A percentile compares a stretch with the other conserved stretches of the same genome.
These are phyloP conservation scores for Orbilia blumenaviensis DNA, from an alignment of 2,329 filamentous ascomycete genomes.

Conservation along the genomic window DNA sequence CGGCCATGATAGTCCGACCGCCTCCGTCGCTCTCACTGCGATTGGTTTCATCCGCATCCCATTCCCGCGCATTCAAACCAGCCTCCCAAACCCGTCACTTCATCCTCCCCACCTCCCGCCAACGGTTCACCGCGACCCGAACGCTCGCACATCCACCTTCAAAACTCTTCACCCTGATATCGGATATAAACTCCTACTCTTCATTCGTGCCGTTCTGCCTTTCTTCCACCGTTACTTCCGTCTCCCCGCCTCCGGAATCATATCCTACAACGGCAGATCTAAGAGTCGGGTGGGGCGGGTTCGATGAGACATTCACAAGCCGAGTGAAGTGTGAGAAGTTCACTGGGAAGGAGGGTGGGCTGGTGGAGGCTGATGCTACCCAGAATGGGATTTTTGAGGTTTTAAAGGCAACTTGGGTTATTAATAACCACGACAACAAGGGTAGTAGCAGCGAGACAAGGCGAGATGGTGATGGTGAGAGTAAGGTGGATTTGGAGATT, in stretches of 20 bases:
- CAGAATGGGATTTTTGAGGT: constrained; percentile 71
- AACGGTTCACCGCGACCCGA: constrained; percentile 78
- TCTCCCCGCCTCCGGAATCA: constrained; percentile 62
- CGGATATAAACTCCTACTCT: constrained; percentile 85
- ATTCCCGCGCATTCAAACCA: neutral
- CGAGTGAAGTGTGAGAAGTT: constrained; percentile 73
- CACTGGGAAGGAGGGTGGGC: constrained; percentile 61
- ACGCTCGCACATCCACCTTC: constrained; percentile 77
- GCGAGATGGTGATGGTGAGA: constrained; percentile 59
- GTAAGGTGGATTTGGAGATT: constrained; percentile 76
- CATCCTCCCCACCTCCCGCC: constrained; percentile 61
- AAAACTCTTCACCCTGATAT: constrained; percentile 82
- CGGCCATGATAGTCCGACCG: constrained; percentile 18
- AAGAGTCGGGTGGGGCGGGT: constrained; percentile 82
- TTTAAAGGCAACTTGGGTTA: constrained; percentile 75
- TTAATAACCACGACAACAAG: constrained; percentile 60
- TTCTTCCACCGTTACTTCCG: constrained; percentile 79
- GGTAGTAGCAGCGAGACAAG: constrained; percentile 31
- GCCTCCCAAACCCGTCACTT: constrained; percentile 60
- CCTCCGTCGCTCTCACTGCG: constrained; percentile 2
- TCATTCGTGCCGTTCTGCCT: constrained; percentile 92
- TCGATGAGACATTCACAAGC: constrained; percentile 84
- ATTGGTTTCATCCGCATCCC: neutral
- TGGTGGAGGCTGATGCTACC: constrained; percentile 60
- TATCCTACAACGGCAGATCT: constrained; percentile 78